These are phyloP conservation scores for Xylaria palmicola DNA, from an alignment of 495 filamentous ascomycete genomes.

Conservation along the genomic window DNA sequence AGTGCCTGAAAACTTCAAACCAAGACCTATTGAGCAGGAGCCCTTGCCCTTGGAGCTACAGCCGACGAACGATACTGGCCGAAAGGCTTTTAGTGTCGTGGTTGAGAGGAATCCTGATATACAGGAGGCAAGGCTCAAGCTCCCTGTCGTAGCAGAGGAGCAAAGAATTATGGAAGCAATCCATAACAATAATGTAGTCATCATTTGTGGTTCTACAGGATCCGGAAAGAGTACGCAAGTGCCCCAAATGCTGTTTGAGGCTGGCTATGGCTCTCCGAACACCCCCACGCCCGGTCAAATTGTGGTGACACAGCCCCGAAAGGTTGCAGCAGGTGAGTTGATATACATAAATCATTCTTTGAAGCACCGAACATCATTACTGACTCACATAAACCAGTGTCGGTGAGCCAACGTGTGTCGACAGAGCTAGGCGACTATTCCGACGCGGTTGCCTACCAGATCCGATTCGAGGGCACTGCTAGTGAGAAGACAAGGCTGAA, in stretches of 20 bases:
- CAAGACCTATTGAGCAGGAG: constrained; percentile 65
- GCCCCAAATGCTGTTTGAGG: constrained; percentile 92
- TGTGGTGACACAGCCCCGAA: constrained; percentile 88
- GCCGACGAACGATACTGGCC: constrained; percentile 57
- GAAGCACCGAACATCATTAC: constrained; percentile 38
- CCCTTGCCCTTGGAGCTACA: constrained; percentile 74
- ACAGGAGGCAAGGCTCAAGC: constrained; percentile 70
- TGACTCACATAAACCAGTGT: constrained; percentile 68
- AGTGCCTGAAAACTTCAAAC: constrained; percentile 53
- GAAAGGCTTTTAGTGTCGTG: constrained; percentile 74
- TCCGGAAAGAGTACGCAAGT: constrained; percentile 97
- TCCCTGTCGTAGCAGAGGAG: constrained; percentile 92
- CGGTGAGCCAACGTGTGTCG: constrained; percentile 58
- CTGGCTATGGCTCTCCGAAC: constrained; percentile 78
- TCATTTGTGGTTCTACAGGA: constrained; percentile 95
- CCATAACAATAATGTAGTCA: constrained; percentile 78
- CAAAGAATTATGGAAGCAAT: constrained; percentile 99
- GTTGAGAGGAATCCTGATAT: constrained; percentile 72
- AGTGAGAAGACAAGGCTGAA: constrained; percentile 88
- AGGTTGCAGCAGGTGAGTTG: constrained; percentile 51
- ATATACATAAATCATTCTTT: background rate
- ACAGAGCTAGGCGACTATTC: constrained; percentile 75
- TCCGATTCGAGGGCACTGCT: constrained; percentile 86
- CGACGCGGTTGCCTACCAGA: constrained; percentile 81
- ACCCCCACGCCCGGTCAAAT: constrained; percentile 87